Percentiles rank a stretch among this genome's conserved stretches.
Conservation (phyloP, 805 yeast species). For the Saccharomyces cerevisiae region DNA sequence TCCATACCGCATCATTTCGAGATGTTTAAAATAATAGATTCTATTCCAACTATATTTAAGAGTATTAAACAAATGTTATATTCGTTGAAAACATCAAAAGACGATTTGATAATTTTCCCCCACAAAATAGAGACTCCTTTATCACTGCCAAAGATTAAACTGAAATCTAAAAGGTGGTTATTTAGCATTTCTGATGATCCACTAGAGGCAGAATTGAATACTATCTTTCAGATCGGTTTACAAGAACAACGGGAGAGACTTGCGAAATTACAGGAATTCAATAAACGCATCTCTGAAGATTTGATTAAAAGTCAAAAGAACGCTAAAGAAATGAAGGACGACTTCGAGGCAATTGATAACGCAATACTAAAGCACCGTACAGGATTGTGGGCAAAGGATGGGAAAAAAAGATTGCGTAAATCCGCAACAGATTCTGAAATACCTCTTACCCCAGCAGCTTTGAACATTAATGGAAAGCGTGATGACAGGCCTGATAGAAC, state of each 20-base stretch:
- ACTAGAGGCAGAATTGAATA: conserved; percentile 66
- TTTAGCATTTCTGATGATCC: conserved; percentile 81
- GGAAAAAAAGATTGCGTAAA: not conserved
- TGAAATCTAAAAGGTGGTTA: conserved; percentile 49
- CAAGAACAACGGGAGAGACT: conserved; percentile 57
- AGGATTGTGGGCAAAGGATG: not conserved
- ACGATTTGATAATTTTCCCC: conserved; percentile 34
- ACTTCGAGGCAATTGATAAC: not conserved
- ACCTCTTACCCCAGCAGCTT: conserved; percentile 3
- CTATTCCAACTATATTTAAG: conserved; percentile 58
- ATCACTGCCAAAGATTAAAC: conserved; percentile 46
- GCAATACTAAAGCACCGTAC: not conserved
- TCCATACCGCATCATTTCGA: conserved; percentile 66
- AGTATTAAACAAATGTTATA: conserved; percentile 51
- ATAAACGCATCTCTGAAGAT: conserved; percentile 19
- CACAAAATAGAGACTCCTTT: conserved; percentile 33
- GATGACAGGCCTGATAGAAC: not conserved
- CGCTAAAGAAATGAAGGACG: not conserved
- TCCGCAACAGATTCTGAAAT: not conserved
- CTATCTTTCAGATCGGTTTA: conserved; percentile 56
- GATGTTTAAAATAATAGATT: conserved; percentile 74
- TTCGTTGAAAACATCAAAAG: conserved; percentile 38
- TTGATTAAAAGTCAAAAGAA: conserved; percentile 1
- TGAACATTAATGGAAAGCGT: conserved; percentile 3
- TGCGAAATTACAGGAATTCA: conserved; percentile 40